Percentiles rank a stretch among this genome's conserved stretches.
phyloP scores from a whole-genome alignment of 495 filamentous ascomycete species.

The Talaromyces adpressus region DNA sequence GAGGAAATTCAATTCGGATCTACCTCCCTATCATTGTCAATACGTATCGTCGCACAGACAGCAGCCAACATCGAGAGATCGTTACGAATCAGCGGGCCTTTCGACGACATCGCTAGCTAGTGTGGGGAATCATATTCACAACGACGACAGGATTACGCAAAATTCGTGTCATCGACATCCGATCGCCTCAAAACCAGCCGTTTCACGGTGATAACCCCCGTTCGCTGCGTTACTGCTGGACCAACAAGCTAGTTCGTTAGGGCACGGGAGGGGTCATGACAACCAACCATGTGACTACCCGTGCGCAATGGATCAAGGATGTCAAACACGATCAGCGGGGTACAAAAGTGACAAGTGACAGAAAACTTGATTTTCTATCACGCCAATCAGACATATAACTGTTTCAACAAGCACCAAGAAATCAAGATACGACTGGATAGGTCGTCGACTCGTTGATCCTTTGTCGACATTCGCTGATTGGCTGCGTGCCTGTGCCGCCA shows the following conservation, averaged over 20 bases:
- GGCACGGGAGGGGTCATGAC: constrained; percentile 2
- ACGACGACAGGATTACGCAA: neutral
- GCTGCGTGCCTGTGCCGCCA: constrained; percentile 1
- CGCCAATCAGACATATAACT: neutral
- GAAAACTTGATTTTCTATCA: neutral
- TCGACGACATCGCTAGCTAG: neutral
- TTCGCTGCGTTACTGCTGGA: neutral
- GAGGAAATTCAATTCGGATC: neutral
- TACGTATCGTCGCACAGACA: neutral
- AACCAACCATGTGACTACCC: constrained; percentile 1
- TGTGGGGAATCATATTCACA: neutral
- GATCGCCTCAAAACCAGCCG: neutral
- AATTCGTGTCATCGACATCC: neutral
- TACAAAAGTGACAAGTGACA: neutral
- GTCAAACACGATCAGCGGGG: neutral
- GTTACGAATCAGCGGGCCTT: neutral
- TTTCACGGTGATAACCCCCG: neutral
- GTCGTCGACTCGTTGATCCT: neutral
- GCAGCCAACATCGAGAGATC: neutral
- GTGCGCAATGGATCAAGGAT: neutral
- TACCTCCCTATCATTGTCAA: neutral
- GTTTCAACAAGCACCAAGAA: neutral
- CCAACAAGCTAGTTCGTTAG: neutral
- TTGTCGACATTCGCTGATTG: neutral
- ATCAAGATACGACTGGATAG: neutral